Percentiles rank a stretch among this genome's conserved stretches.
Conservation (phyloP, 495 filamentous ascomycete species). For the Talaromyces nanjingensis region DNA sequence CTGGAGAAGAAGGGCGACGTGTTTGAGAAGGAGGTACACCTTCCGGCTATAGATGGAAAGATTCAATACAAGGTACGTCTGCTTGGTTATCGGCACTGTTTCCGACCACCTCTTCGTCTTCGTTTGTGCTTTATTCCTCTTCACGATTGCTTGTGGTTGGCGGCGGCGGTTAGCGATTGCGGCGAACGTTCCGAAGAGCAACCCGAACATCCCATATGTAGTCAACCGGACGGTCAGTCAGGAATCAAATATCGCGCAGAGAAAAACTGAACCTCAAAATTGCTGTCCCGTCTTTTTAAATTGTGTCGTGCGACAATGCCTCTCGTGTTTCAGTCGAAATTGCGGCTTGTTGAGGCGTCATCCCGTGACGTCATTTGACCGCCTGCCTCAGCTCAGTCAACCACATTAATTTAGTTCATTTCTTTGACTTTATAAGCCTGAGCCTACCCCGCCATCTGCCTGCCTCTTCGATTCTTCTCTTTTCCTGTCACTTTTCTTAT, state of each 20-base stretch:
- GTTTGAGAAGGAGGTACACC: constrained; percentile 71
- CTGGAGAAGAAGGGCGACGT: constrained; percentile 63
- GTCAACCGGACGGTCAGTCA: not conserved
- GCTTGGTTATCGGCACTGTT: not conserved
- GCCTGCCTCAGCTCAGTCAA: constrained; percentile 4
- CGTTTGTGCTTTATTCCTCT: not conserved
- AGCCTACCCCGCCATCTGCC: constrained; percentile 1
- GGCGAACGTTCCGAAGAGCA: not conserved
- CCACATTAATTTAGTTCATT: not conserved
- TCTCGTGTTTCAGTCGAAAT: not conserved
- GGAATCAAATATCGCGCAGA: not conserved
- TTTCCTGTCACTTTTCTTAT: constrained; percentile 8
- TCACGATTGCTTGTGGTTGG: not conserved
- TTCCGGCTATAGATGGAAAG: constrained; percentile 57
- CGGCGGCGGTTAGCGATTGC: not conserved
- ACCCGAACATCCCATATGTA: not conserved
- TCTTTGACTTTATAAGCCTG: constrained; percentile 1
- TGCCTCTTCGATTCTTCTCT: constrained; percentile 7
- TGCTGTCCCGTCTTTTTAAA: not conserved
- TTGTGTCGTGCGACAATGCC: not conserved
- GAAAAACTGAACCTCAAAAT: not conserved
- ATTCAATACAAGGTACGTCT: constrained; percentile 72
- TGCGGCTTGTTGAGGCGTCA: constrained; percentile 5
- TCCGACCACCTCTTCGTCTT: not conserved
- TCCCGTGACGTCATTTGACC: constrained; percentile 9